Conservation (phyloP, 2,329 filamentous ascomycete species). For the Gnomoniopsis smithogilvyi region DNA sequence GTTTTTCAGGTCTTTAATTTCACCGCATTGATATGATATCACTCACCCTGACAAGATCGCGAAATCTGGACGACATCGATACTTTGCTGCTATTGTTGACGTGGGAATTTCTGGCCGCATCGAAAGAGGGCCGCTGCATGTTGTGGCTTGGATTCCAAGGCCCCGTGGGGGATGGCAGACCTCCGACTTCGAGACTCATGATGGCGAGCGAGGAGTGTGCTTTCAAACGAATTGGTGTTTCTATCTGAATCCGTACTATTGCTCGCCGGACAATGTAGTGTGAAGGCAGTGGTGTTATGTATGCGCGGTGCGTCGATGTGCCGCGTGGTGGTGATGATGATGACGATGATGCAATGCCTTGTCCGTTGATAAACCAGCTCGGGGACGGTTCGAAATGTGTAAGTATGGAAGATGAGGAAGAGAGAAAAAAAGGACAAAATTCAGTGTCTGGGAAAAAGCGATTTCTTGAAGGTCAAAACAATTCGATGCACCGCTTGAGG, state of each 20-base stretch:
- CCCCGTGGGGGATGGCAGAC: constrained; percentile 12
- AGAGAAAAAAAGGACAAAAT: neutral
- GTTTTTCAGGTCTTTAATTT: no score
- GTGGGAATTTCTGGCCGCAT: neutral
- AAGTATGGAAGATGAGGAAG: neutral
- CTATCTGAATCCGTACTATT: neutral
- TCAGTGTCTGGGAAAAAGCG: neutral
- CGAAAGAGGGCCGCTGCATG: neutral
- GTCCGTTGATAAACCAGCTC: no score
- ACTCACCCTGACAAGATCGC: constrained; percentile 29
- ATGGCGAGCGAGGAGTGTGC: neutral
- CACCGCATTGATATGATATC: neutral
- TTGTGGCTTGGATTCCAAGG: constrained; percentile 13
- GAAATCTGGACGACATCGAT: constrained; percentile 26
- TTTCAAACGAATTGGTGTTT: neutral
- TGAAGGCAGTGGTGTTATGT: no score
- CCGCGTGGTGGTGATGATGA: no score
- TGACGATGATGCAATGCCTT: no score
- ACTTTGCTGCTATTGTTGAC: neutral
- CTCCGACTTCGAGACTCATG: constrained; percentile 14
- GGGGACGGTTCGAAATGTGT: neutral
- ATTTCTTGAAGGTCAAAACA: neutral
- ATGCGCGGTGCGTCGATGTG: no score
- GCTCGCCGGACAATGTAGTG: no score
- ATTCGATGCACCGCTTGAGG: neutral